Base-by-base conservation (phyloP, 352 stramenopile species). In the Globisporangium barbulae region DNA sequence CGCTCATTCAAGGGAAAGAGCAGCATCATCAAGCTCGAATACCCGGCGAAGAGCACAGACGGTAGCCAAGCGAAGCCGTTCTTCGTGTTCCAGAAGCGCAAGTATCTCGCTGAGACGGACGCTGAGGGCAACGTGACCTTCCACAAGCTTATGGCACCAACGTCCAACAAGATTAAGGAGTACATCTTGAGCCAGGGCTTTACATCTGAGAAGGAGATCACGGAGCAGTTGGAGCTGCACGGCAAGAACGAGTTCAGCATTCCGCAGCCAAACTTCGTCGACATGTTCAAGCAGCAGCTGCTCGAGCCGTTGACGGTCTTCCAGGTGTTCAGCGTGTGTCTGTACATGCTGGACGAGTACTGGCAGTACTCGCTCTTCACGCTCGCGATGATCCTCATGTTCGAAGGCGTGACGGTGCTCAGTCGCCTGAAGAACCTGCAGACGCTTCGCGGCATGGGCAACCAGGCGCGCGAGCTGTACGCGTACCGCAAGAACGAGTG, bases 341-440 rank as follows among this genome's bases (percentile, higher is more conserved):
- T 99, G 25, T 99, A 98, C 90, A 98, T 94, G 79, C 81, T 99
- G 15, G 98, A 99, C 78, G 98, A 99, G 74, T 99, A 99, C 83
- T 99, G 97, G 97, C 97, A 99, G 76, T 99, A 99, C 81, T 97
- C 94, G 33, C 78, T 99, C n/a, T 99, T 99, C 67, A 99, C 97
- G 49, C 81, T 99, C 12, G 80, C 87, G 45, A 99, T 99, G 82
- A 94, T 99, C 54, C 72, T 99, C 54, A 88, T 99, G 73, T 99
- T 99, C 65, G 98, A 99, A 72, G 91, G 86, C 31, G 97, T 97
- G 13, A 95, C 98, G 2, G 97, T 98, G 13, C 91, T 97, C 58
- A 97, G 98, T 70, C 90, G 97, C 42, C 81, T 98, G 54, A 98
- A 98, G 72, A 96, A 95, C 71, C 72, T 99, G 21, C 84, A 98